Evolutionary conservation across 768 basidiomycete genomes (phyloP).

Genomic region (Mycena polygramma): DNA sequence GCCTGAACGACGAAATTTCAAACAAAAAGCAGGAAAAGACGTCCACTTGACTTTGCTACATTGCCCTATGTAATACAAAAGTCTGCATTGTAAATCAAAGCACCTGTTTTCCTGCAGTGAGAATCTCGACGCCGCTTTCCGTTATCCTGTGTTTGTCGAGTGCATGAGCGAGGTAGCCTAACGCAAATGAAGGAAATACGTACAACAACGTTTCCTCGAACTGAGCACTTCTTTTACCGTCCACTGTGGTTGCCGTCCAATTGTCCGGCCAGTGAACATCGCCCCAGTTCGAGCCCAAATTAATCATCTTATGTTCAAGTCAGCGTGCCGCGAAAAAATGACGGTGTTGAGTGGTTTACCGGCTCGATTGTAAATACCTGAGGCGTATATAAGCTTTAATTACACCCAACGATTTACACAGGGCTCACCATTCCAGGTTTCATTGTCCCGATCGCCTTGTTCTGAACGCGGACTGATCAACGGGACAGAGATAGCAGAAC

Average conservation of each 20-base stretch:
- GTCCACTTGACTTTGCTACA: conserved; percentile 28
- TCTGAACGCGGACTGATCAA: conserved; percentile 45
- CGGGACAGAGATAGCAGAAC: not conserved
- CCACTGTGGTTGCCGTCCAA: conserved; percentile 95
- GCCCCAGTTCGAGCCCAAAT: conserved; percentile 83
- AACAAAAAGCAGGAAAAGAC: conserved; percentile 47
- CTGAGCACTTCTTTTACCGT: conserved; percentile 93
- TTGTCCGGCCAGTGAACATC: conserved; percentile 92
- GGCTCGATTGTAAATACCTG: conserved; percentile 86
- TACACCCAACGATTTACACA: not conserved
- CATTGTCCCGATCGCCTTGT: conserved; percentile 94
- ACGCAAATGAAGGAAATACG: conserved; percentile 48
- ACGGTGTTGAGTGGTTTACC: conserved; percentile 52
- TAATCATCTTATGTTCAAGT: conserved; percentile 81
- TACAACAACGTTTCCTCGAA: conserved; percentile 98
- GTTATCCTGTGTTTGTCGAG: conserved; percentile 73
- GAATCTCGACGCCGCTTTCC: conserved; percentile 89
- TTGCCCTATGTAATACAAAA: not conserved
- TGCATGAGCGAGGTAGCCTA: conserved; percentile 13
- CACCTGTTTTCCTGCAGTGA: conserved; percentile 68
- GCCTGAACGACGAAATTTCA: conserved; percentile 74
- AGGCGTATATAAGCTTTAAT: conserved; percentile 15
- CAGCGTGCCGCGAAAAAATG: conserved; percentile 20
- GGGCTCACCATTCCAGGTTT: conserved; percentile 88
- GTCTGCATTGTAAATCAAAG: conserved; percentile 12